Base-by-base conservation (phyloP, 495 filamentous ascomycete species). In the Lepraria neglecta region DNA sequence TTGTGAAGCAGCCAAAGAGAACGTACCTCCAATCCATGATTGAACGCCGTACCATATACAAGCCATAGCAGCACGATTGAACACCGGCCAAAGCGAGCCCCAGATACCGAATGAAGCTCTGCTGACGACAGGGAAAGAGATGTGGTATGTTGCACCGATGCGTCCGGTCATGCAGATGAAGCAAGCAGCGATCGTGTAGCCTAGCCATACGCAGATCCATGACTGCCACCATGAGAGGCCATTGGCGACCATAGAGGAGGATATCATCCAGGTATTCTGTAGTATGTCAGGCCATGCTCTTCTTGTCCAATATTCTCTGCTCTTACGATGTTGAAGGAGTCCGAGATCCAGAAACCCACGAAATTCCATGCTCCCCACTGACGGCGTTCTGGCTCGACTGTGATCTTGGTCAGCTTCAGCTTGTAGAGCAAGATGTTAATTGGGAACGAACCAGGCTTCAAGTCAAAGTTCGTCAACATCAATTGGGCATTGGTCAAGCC, bases 241-340 rank as follows among this genome's bases (percentile, higher is more conserved):
- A 59, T 73, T 76, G 0, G 85, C 79, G 69, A 95, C 92, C 76
- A 86, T 87, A 5, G 89, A 87, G 14, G 89, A 92, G 0, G 87
- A 84, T 63, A 96, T 96, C 92, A 96, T 96, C 92, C 92, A 97
- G 17, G 92, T 97, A 73, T 97, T 97, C 77, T 82, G 54, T 30
- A 42, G 24, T 38, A 38, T 21, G 31, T 70, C 28, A 69, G 59
- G 1, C 40, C 10, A 56, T 46, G 40, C 28, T 42, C 24, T 24
- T 7, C n/a, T 10, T 7, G 5, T 24, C n/a, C 31, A 11, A 56
- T 14, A 28, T 24, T 6, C 58, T 11, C 28, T 33, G 33, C 43
- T 77, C 80, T 68, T 69, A 84, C 82, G 72, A 97, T 95, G 72
- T 97, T 97, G 73, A 96, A 90, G 6, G 89, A 92, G 74, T 97